A percentile compares a stretch with the other conserved stretches of the same genome.
Conservation (phyloP, 2,329 filamentous ascomycete species). For the Colletotrichum horii region DNA sequence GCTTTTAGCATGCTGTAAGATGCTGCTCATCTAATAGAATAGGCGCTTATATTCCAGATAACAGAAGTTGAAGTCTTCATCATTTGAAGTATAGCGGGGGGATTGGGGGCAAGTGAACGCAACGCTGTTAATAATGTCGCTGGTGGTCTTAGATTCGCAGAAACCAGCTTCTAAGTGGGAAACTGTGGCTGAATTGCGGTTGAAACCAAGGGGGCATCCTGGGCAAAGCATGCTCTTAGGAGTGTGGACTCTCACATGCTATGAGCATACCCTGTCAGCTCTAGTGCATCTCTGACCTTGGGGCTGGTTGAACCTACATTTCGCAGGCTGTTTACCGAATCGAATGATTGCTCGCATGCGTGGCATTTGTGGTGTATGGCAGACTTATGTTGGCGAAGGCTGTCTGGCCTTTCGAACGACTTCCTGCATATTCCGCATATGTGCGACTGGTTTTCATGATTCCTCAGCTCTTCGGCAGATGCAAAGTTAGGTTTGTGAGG, state of each 20-base stretch:
- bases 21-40: neutral
- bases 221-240: neutral
- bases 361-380: neutral
- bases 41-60: neutral
- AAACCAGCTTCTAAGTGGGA: neutral
- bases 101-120: neutral
- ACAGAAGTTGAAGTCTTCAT: neutral
- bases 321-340: neutral
- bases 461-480: neutral
- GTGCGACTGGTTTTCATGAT: neutral
- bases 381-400: neutral
- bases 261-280: neutral
- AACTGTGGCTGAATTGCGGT: neutral
- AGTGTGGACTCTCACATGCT: neutral
- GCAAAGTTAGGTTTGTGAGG: neutral
- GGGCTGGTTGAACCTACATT: neutral
- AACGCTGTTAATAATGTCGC: neutral
- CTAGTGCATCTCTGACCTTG: neutral
- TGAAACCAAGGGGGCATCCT: neutral
- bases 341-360: neutral
- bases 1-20: neutral
- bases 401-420: neutral
- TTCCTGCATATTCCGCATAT: neutral
- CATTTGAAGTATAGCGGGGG: neutral
- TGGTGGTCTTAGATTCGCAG: neutral